Evolutionary conservation across 2,329 filamentous ascomycete genomes (phyloP).

Genomic region (Xylaria hypoxylon): DNA sequence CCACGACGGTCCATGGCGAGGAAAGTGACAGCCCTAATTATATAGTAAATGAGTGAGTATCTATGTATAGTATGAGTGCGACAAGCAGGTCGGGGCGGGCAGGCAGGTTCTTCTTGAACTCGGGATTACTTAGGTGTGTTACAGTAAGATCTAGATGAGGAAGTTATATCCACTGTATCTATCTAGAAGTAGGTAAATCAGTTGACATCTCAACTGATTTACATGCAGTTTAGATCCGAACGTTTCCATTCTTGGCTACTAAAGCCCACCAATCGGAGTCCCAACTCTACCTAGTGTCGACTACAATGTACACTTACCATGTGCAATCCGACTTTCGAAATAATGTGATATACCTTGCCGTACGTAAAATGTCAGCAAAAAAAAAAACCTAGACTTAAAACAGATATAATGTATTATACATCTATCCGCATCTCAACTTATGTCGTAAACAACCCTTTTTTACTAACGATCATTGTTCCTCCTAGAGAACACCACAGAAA

Average conservation of each 20-base stretch:
- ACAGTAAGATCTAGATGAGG: neutral
- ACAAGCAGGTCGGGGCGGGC: neutral
- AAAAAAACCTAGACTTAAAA: too few species aligned
- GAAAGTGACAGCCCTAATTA: neutral
- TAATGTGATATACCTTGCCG: too few species aligned
- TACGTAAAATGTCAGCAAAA: too few species aligned
- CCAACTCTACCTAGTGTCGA: neutral
- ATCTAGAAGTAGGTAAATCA: neutral
- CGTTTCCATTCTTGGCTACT: neutral
- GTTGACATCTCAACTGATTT: conserved; percentile 1
- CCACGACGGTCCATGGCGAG: neutral
- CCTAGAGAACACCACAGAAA: too few species aligned
- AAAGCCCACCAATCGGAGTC: conserved; percentile 13
- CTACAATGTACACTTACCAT: too few species aligned
- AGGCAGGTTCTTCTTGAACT: neutral
- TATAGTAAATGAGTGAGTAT: neutral
- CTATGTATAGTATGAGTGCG: neutral
- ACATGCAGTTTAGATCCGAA: conserved; percentile 4
- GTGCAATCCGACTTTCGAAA: too few species aligned
- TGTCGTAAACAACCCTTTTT: too few species aligned
- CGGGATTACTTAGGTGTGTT: neutral
- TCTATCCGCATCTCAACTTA: too few species aligned
- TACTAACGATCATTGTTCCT: too few species aligned
- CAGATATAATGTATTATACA: too few species aligned
- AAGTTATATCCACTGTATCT: neutral